phyloP scores from a whole-genome alignment of 108 stramenopile species.

The Cyclotella choctawhatcheeana region DNA sequence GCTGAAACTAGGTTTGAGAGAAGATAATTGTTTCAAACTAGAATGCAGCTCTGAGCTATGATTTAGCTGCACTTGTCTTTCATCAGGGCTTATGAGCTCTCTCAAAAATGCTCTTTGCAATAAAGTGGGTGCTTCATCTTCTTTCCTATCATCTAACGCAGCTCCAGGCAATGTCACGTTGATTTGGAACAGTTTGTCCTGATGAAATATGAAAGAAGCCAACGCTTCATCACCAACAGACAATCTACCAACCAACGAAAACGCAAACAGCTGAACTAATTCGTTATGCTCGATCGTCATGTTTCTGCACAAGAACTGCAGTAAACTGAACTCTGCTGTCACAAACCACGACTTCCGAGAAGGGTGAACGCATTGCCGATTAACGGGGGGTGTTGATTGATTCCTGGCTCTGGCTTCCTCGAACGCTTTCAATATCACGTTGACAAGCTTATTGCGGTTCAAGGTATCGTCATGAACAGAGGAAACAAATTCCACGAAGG shows the following conservation, averaged over 20 bases:
- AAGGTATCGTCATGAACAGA: neutral
- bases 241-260: slow-evolving; percentile 66
- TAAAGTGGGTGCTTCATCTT: neutral
- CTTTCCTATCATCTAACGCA: neutral
- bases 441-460: neutral
- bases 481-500: slow-evolving; percentile 34
- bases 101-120: slow-evolving; percentile 30
- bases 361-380: too few relatives aligned
- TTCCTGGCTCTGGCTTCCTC: neutral
- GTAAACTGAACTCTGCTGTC: slow-evolving; percentile 60
- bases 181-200: slow-evolving; percentile 45
- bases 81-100: slow-evolving; percentile 22
- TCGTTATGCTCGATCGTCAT: slow-evolving; percentile 8
- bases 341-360: slow-evolving; percentile 64
- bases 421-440: slow-evolving; percentile 12
- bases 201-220: slow-evolving; percentile 64
- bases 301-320: slow-evolving; percentile 52
- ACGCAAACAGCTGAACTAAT: slow-evolving; percentile 51
- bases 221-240: slow-evolving; percentile 71
- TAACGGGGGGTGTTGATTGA: neutral
- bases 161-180: neutral
- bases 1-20: slow-evolving; percentile 37
- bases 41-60: slow-evolving; percentile 39
- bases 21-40: slow-evolving; percentile 9
- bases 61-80: slow-evolving; percentile 27